These are phyloP conservation scores for Diatrype stigma DNA, from an alignment of 2,329 filamentous ascomycete genomes.

Conservation along the genomic window DNA sequence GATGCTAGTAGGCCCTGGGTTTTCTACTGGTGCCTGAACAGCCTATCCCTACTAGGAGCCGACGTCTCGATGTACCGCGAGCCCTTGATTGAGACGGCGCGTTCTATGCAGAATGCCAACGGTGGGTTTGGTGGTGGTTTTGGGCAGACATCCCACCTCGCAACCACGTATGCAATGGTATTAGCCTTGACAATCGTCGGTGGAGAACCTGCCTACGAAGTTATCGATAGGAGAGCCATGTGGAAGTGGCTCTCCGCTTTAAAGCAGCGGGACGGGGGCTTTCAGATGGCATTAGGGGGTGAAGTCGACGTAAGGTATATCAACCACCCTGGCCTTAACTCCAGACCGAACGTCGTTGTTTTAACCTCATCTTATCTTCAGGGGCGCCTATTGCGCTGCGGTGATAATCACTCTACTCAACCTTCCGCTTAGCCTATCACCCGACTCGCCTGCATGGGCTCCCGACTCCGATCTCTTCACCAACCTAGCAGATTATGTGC, in stretches of 20 bases:
- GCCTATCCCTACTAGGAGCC: slow-evolving; percentile 70
- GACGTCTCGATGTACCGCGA: slow-evolving; percentile 65
- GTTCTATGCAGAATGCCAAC: slow-evolving; percentile 72
- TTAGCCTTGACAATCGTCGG: slow-evolving; percentile 77
- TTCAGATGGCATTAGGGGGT: slow-evolving; percentile 78
- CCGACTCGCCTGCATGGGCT: slow-evolving; percentile 63
- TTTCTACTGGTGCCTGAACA: slow-evolving; percentile 85
- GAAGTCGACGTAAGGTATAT: slow-evolving; percentile 86
- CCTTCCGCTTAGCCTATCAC: slow-evolving; percentile 74
- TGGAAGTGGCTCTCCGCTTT: slow-evolving; percentile 86
- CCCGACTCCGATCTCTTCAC: slow-evolving; percentile 65
- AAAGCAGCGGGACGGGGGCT: slow-evolving; percentile 87
- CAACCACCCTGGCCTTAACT: slow-evolving; percentile 5
- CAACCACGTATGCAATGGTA: slow-evolving; percentile 80
- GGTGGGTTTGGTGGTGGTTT: slow-evolving; percentile 95
- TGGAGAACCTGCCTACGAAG: slow-evolving; percentile 65
- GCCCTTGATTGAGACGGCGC: slow-evolving; percentile 69
- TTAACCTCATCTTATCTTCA: slow-evolving; percentile 31
- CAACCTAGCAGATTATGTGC: slow-evolving; percentile 74
- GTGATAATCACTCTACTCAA: slow-evolving; percentile 79
- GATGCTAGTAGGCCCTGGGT: slow-evolving; percentile 93
- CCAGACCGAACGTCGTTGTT: slow-evolving; percentile 8
- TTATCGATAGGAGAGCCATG: slow-evolving; percentile 78
- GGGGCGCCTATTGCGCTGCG: slow-evolving; percentile 88
- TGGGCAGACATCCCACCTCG: slow-evolving; percentile 83